A percentile compares a stretch with the other conserved stretches of the same genome.
Evolutionary conservation across 495 filamentous ascomycete genomes (phyloP).

Genomic region (Sporormia fimetaria): DNA sequence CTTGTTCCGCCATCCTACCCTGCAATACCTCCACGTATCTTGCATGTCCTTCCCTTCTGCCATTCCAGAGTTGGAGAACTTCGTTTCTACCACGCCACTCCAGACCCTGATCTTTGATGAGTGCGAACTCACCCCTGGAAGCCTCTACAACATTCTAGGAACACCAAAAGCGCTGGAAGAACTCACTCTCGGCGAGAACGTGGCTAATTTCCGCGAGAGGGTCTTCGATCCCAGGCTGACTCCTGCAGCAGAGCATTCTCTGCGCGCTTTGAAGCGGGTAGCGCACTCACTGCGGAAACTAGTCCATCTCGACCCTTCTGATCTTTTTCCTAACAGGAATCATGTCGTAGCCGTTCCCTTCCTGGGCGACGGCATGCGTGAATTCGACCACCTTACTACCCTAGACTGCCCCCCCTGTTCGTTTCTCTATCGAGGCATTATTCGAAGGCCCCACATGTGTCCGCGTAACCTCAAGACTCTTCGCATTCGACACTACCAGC

Average conservation of each 20-base stretch:
- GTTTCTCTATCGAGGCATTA: constrained; percentile 9
- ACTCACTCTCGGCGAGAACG: constrained; percentile 19
- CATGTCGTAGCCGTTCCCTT: background rate
- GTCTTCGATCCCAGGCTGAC: constrained; percentile 1
- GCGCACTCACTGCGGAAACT: constrained; percentile 14
- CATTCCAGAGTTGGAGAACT: background rate
- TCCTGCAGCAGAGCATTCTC: background rate
- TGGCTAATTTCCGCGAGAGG: background rate
- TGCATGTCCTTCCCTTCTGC: constrained; percentile 5
- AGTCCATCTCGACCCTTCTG: constrained; percentile 5
- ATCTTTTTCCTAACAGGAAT: background rate
- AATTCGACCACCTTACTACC: constrained; percentile 3
- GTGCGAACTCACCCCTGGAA: constrained; percentile 3
- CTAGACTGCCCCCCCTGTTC: constrained; percentile 13
- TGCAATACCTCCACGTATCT: constrained; percentile 18
- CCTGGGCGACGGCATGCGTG: constrained; percentile 9
- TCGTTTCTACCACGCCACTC: constrained; percentile 3
- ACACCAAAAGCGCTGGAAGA: constrained; percentile 7
- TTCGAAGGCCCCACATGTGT: background rate
- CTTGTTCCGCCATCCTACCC: constrained; percentile 13
- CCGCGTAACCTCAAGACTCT: constrained; percentile 11
- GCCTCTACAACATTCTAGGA: constrained; percentile 5
- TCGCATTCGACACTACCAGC: constrained; percentile 1
- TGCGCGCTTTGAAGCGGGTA: constrained; percentile 6
- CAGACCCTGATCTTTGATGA: constrained; percentile 16